Percentiles rank a stretch among this genome's conserved stretches.
Conservation (phyloP, 345 rosid species). For the Syzygium aromaticum region DNA sequence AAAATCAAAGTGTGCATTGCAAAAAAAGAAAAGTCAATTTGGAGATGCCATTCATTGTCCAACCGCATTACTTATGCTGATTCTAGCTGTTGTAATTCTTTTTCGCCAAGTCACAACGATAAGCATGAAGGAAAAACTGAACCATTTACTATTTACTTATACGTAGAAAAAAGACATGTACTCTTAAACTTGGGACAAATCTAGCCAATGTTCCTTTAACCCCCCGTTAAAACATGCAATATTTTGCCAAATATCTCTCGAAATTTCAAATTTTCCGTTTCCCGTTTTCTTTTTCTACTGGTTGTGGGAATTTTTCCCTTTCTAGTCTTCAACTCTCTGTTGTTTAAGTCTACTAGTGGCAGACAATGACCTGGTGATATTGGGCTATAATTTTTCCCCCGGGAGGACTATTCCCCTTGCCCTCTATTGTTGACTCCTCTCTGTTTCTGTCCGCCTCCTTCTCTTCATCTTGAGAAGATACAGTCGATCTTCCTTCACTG, state of each 20-base stretch:
- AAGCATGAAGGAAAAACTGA: neutral
- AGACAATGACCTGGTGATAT: too few species aligned
- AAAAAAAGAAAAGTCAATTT: too few species aligned
- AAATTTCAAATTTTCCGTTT: neutral
- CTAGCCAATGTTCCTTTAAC: neutral
- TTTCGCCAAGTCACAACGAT: too few species aligned
- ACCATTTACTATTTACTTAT: neutral
- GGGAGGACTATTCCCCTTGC: too few species aligned
- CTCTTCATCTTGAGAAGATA: neutral
- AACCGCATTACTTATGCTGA: too few species aligned
- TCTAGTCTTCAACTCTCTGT: neutral
- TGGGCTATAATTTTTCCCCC: too few species aligned
- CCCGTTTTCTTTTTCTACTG: neutral
- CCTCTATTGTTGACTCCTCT: too few species aligned
- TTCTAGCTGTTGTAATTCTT: too few species aligned
- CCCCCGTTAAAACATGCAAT: too few species aligned
- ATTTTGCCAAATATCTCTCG: neutral
- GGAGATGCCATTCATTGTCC: too few species aligned
- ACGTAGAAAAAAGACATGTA: neutral
- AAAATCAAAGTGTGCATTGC: neutral
- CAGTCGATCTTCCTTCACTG: neutral
- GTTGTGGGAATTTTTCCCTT: neutral
- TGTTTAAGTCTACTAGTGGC: too few species aligned
- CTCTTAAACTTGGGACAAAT: neutral
- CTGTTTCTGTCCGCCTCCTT: neutral